These are phyloP conservation scores for Prinsepia uniflora DNA, from an alignment of 306 rosid genomes.

Conservation along the genomic window DNA sequence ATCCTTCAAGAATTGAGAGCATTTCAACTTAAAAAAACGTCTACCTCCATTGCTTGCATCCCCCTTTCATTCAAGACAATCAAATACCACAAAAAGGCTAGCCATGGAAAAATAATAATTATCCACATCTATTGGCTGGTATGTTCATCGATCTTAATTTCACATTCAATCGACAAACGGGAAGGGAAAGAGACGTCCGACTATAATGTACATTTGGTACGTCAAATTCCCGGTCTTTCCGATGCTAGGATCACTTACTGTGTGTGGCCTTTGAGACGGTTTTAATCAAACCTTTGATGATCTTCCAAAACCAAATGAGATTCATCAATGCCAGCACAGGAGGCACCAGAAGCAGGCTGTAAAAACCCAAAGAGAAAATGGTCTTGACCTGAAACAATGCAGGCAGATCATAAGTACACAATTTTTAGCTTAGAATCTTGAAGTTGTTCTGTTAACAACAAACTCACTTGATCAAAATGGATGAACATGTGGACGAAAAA, in stretches of 20 bases:
- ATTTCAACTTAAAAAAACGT: neutral
- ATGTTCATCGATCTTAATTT: neutral
- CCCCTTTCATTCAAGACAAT: neutral
- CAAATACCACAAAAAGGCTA: neutral
- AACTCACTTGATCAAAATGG: slow-evolving; percentile 78
- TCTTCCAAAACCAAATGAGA: slow-evolving; percentile 90
- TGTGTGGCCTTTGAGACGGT: slow-evolving; percentile 63
- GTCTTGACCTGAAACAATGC: slow-evolving; percentile 51
- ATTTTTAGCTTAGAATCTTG: neutral
- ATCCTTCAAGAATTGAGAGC: neutral
- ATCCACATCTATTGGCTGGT: slow-evolving; percentile 4
- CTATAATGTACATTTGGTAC: slow-evolving; percentile 15
- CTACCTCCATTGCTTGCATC: neutral
- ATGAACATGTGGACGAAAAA: slow-evolving; percentile 60
- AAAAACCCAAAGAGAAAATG: slow-evolving; percentile 62
- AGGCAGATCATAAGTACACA: neutral
- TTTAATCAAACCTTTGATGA: slow-evolving; percentile 72
- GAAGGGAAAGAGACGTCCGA: neutral
- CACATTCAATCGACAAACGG: slow-evolving; percentile 1
- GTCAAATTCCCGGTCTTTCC: slow-evolving; percentile 3
- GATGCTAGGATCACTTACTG: slow-evolving; percentile 41
- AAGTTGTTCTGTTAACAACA: neutral
- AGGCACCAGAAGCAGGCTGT: slow-evolving; percentile 60
- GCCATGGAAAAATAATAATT: neutral
- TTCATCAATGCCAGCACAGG: slow-evolving; percentile 60